phyloP scores from a whole-genome alignment of 495 filamentous ascomycete genomes.

The Penicillium silybi region DNA sequence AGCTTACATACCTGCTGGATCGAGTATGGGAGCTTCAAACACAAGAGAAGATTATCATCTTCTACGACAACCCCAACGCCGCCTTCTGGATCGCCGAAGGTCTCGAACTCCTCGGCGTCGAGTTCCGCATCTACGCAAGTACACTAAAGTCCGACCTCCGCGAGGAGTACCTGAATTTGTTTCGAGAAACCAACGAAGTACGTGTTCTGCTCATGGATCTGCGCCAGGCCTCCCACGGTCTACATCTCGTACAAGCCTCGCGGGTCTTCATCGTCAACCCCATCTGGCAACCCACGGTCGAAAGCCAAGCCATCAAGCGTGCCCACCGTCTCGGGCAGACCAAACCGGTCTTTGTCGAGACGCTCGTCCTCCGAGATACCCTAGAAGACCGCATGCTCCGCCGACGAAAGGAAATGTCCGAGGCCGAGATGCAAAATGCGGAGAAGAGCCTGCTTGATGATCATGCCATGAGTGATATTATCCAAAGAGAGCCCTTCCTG shows the following conservation, averaged over 20 bases:
- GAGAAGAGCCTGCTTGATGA: conserved; percentile 72
- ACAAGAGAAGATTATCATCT: conserved; percentile 83
- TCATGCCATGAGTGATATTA: conserved; percentile 69
- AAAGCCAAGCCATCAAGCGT: conserved; percentile 89
- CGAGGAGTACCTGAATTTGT: conserved; percentile 70
- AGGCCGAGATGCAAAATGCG: conserved; percentile 64
- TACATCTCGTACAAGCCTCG: conserved; percentile 77
- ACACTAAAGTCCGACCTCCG: conserved; percentile 56
- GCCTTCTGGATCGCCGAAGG: conserved; percentile 80
- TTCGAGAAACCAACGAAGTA: conserved; percentile 59
- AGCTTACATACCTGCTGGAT: conserved; percentile 81
- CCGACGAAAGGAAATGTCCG: conserved; percentile 71
- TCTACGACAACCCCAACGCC: conserved; percentile 84
- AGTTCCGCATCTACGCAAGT: conserved; percentile 80
- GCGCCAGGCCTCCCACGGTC: conserved; percentile 77
- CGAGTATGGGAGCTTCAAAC: conserved; percentile 60
- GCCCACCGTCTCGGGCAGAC: conserved; percentile 85
- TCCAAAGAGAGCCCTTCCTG: conserved; percentile 66
- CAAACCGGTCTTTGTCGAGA: conserved; percentile 79
- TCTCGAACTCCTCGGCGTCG: conserved; percentile 71
- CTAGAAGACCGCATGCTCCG: conserved; percentile 82
- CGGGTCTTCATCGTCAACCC: conserved; percentile 92
- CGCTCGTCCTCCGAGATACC: conserved; percentile 73
- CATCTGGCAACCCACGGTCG: conserved; percentile 77
- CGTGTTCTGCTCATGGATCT: conserved; percentile 89